Conservation (phyloP, 1,284 basidiomycete species). For the Wolfiporia cocos region DNA sequence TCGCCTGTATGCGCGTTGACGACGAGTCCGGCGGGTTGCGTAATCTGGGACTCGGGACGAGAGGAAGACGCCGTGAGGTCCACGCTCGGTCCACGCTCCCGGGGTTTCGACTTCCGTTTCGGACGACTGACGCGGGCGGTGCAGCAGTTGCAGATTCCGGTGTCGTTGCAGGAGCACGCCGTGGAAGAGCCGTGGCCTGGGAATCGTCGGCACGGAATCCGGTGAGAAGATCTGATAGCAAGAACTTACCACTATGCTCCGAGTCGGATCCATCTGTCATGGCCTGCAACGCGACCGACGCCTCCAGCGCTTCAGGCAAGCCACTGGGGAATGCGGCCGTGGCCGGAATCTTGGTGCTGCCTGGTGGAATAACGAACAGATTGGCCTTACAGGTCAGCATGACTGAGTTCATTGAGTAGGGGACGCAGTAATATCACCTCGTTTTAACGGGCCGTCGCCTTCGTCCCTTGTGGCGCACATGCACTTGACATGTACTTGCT, state of each 20-base stretch:
- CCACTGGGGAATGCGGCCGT: constrained; percentile 69
- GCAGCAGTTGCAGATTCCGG: constrained; percentile 48
- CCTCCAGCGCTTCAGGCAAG: constrained; percentile 57
- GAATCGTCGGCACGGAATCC: constrained; percentile 2
- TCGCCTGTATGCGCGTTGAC: constrained; percentile 18
- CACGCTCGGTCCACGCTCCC: constrained; percentile 8
- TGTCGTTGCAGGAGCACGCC: constrained; percentile 34
- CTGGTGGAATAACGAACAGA: constrained; percentile 29
- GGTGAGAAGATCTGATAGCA: neutral
- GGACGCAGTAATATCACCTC: neutral
- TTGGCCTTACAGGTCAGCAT: constrained; percentile 41
- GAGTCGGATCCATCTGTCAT: constrained; percentile 43
- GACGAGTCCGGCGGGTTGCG: constrained; percentile 23
- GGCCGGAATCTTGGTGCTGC: constrained; percentile 48
- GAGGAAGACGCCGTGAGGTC: constrained; percentile 4
- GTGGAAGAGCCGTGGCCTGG: constrained; percentile 24
- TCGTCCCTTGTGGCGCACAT: constrained; percentile 29
- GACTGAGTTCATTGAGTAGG: neutral
- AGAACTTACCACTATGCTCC: constrained; percentile 39
- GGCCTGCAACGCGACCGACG: constrained; percentile 44
- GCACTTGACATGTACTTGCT: constrained; percentile 66
- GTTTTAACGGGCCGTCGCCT: constrained; percentile 1
- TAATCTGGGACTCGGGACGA: constrained; percentile 8
- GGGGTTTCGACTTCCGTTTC: constrained; percentile 10
- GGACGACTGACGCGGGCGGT: constrained; percentile 25